Conservation (phyloP, 2,329 filamentous ascomycete genomes). For the Dothideomycetidae sp. region DNA sequence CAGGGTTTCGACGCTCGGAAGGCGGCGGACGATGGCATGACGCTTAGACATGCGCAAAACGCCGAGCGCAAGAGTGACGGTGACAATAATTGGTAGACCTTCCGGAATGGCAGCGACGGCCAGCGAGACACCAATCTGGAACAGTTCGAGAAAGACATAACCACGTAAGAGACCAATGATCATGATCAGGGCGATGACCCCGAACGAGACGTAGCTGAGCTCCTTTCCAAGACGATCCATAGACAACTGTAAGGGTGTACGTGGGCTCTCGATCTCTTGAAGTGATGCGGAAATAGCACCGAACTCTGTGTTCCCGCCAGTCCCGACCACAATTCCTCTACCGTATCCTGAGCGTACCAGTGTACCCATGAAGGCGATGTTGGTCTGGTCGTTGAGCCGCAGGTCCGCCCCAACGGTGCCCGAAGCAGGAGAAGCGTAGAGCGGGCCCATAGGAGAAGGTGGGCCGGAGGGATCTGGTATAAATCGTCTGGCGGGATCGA, state of each 20-base stretch:
- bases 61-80: conserved; percentile 84
- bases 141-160: conserved; percentile 81
- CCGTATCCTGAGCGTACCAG: conserved; percentile 89
- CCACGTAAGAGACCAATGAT: conserved; percentile 81
- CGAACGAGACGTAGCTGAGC: conserved; percentile 91
- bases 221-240: conserved; percentile 98
- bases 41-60: conserved; percentile 93
- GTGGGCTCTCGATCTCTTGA: conserved; percentile 85
- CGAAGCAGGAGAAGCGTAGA: conserved; percentile 44
- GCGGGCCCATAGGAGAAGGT: conserved; percentile 32
- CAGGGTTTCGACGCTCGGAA: conserved; percentile 93
- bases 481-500: conserved; percentile 21
- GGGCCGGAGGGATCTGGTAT: conserved; percentile 15
- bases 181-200: conserved; percentile 85
- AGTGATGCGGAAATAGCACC: conserved; percentile 90
- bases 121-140: conserved; percentile 91
- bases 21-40: conserved; percentile 84
- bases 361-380: conserved; percentile 97
- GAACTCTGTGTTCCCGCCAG: conserved; percentile 85
- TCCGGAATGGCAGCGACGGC: conserved; percentile 94
- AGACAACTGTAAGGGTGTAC: conserved; percentile 83
- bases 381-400: conserved; percentile 59
- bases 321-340: conserved; percentile 93
- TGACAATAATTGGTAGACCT: conserved; percentile 94
- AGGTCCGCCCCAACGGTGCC: conserved; percentile 50